Evolutionary conservation across 441 rosid genomes (phyloP), one percentile per base, ranked within the genome.

Genomic region (Eutrema salsugineum): DNA sequence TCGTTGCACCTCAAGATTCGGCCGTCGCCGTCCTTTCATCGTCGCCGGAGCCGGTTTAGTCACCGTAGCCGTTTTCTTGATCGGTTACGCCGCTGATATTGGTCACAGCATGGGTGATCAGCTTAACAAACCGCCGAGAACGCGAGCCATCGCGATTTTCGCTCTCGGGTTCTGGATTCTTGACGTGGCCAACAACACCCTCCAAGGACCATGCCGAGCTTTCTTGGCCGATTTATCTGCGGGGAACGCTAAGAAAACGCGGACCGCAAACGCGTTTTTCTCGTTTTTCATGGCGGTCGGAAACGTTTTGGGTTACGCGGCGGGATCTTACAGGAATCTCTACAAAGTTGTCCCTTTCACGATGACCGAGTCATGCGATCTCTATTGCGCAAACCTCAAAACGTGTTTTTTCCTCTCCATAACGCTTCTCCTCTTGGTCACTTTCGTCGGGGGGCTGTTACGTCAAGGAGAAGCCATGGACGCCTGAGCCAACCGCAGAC

Each of bases 271-370:
- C 78, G 79, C 89, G 1, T 75, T 84, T 54, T 91, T 79, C 76
- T 83, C 96, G 11, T 91, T 91, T 70, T 94, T 94, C 83, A 94
- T 91, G 99, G 99, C 97, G 16, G 84, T 94, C 7, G 99, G 99
- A 2, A 88, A 88, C 79, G 87, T 91, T 22, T 83, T 88, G 4
- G 99, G 99, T 8, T 91, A 58, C 75, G 94, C 93, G 42, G 91
- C 96, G 5, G 97, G 99, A 0, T 82, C 92, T 14, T 79, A 86
- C 77, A 68, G 77, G 17, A 66, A 67, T 64, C 77, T 94, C 11
- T 77, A 88, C 76, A 75, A 76, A 24, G 5, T 86, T 7, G 74
- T 87, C 12, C 91, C 97, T 0, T 94, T 94, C 83, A 82, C 99
- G 1, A 67, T 61, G 63, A 85, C 99, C 0, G 61, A 28, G 8